Evolutionary conservation across 768 basidiomycete genomes (phyloP).

Genomic region (Amanita subjunquillea): DNA sequence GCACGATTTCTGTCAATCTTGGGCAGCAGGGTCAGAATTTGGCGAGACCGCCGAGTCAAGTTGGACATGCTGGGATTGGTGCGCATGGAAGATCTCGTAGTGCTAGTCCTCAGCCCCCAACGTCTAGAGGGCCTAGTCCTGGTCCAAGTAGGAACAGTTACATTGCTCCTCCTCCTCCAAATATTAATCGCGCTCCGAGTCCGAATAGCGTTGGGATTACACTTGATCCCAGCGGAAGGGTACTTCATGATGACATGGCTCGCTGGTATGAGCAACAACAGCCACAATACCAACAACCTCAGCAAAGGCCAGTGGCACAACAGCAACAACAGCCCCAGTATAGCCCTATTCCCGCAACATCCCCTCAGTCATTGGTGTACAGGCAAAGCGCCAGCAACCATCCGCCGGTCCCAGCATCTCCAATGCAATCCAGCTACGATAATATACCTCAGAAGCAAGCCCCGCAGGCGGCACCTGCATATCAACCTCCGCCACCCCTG

Average conservation of each 20-base stretch:
- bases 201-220: conserved; percentile 78
- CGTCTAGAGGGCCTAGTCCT: conserved; percentile 47
- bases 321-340: conserved; percentile 6
- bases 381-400: not conserved
- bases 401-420: not conserved
- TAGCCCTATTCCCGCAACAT: conserved; percentile 1
- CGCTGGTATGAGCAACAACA: conserved; percentile 40
- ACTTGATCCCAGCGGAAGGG: conserved; percentile 71
- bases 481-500: conserved; percentile 1
- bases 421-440: conserved; percentile 1
- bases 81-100: conserved; percentile 58
- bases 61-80: conserved; percentile 77
- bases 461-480: conserved; percentile 1
- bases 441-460: not conserved
- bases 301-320: not conserved
- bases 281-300: conserved; percentile 12
- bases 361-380: not conserved
- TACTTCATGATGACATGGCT: conserved; percentile 74
- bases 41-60: conserved; percentile 43
- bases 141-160: conserved; percentile 29
- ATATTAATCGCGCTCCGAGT: conserved; percentile 47
- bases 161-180: conserved; percentile 23
- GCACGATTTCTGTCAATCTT: conserved; percentile 12
- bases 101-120: conserved; percentile 47
- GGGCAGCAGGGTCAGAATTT: conserved; percentile 25